Base-by-base conservation (phyloP, 2,329 filamentous ascomycete genomes). In the Hypoxylon sp. region DNA sequence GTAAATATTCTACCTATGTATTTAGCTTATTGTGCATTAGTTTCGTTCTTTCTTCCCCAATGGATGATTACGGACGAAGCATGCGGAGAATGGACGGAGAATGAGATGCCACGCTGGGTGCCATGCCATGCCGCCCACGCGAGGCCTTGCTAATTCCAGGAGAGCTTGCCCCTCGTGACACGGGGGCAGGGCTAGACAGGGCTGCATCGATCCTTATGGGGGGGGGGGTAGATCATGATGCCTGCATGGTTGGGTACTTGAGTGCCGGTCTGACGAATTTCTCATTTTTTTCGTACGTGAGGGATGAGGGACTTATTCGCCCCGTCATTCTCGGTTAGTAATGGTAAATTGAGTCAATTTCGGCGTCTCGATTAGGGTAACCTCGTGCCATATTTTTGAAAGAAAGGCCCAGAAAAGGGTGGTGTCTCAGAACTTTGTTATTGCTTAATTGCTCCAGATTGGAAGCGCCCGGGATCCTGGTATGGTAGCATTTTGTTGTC, bases 161-260 rank as follows among this genome's bases (percentile, higher is more conserved):
- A 40, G 37, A 54, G 14, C 5, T 14, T 4, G 11, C 50, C 51
- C 31, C 61, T 63, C 61, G 61, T 68, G 58, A 60, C 57, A 62
- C 53, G 35, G 61, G 51, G 51, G 56, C 46, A 65, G 64, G 64
- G 68, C 68, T 70, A 62, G 58, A 68, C 68, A 65, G 64, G 68
- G 64, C 68, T 70, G 68, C 64, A 70, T 42, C 49, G 50, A 67
- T 70, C 51, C 22, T 22, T 62, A 48, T 62, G 51, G 51, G 50
- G 57, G 44, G 51, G 51, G 50, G 57, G 44, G 42, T 37, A 37
- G 63, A 68, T 65, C 64, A 51, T 54, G 48, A 51, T 57, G 53
- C 59, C 64, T 25, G 53, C 59, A 66, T 25, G 64, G 48, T 60
- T 66, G 14, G 40, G 40, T 33, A 30, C 33, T 35, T 40, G 54